phyloP scores from a whole-genome alignment of 2,329 filamentous ascomycete genomes.

The Fusarium sp. region DNA sequence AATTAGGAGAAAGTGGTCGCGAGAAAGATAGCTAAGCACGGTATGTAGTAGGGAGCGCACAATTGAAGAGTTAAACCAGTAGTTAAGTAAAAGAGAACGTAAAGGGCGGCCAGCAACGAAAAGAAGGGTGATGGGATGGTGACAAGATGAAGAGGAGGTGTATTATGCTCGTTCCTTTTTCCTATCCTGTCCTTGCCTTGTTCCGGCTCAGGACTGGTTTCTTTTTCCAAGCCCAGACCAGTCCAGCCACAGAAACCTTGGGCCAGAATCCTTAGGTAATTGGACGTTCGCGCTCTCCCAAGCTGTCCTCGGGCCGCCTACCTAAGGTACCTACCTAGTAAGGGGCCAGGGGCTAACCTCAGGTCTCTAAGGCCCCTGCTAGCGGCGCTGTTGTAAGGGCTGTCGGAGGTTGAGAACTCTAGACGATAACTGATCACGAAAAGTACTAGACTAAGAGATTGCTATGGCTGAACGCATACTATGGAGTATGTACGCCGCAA shows the following conservation, averaged over 20 bases:
- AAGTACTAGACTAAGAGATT: background rate
- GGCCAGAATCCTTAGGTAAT: conserved; percentile 27
- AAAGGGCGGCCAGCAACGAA: conserved; percentile 32
- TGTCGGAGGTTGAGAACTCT: background rate
- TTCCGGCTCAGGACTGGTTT: conserved; percentile 27
- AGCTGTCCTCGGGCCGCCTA: conserved; percentile 18
- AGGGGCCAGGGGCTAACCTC: conserved; percentile 33
- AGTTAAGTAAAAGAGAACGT: conserved; percentile 24
- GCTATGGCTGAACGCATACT: conserved; percentile 12
- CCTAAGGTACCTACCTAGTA: conserved; percentile 11
- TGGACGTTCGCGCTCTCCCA: conserved; percentile 8
- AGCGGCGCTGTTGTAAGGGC: conserved; percentile 17
- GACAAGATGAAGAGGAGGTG: conserved; percentile 22
- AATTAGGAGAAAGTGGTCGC: conserved; percentile 21
- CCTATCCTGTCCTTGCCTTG: background rate
- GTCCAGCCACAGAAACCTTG: conserved; percentile 26
- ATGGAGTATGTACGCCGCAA: too few species aligned
- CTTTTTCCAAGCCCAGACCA: conserved; percentile 13
- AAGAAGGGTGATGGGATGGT: conserved; percentile 33
- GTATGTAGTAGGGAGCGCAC: conserved; percentile 18
- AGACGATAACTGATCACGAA: conserved; percentile 18
- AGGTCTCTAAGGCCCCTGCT: conserved; percentile 28
- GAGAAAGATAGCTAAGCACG: conserved; percentile 15
- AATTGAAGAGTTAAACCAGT: conserved; percentile 12
- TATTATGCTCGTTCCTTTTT: conserved; percentile 38